Conservation (phyloP, 139 green algal species). For the Ettlia oleoabundans region DNA sequence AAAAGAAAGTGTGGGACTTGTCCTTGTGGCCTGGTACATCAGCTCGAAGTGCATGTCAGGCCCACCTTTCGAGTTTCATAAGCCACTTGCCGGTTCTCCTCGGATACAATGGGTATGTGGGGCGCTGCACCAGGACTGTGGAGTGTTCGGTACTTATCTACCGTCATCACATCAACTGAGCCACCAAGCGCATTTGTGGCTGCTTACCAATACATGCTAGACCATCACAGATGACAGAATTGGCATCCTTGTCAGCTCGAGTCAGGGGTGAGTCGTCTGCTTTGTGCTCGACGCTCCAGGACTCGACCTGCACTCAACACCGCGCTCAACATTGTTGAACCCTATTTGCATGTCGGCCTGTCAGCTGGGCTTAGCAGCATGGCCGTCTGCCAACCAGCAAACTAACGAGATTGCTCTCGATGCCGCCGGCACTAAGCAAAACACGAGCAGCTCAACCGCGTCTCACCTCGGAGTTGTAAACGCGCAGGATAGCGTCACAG, state of each 20-base stretch:
- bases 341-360: background rate
- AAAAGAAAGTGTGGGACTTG: too few species aligned
- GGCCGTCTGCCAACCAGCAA: background rate
- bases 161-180: background rate
- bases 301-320: constrained; percentile 51
- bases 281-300: constrained; percentile 76
- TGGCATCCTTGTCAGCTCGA: constrained; percentile 75
- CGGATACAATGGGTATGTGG: constrained; percentile 88
- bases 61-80: constrained; percentile 72
- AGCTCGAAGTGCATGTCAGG: background rate
- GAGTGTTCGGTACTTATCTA: background rate
- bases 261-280: constrained; percentile 82
- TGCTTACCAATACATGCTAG: constrained; percentile 40
- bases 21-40: too few species aligned
- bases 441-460: background rate
- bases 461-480: constrained; percentile 76
- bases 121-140: constrained; percentile 45
- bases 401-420: background rate
- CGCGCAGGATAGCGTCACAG: constrained; percentile 70
- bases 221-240: constrained; percentile 77
- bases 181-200: too few species aligned
- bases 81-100: constrained; percentile 77
- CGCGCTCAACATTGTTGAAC: background rate
- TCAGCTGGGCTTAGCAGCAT: background rate
- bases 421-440: background rate